Percentiles rank a stretch among this genome's conserved stretches.
Conservation (phyloP, 2,329 filamentous ascomycete genomes). For the Endoconidiophora polonica region DNA sequence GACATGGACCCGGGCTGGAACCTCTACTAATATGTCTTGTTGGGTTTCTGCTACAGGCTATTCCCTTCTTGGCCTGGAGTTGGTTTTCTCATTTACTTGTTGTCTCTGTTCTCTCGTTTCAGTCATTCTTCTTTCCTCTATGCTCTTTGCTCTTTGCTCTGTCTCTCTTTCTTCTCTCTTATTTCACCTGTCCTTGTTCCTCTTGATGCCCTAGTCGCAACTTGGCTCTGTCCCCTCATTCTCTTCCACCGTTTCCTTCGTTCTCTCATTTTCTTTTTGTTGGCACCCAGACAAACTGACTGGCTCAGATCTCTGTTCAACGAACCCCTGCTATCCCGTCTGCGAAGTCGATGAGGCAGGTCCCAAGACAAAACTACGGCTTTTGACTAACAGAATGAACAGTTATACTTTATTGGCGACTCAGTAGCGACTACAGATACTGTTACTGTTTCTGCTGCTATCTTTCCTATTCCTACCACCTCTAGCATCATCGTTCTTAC, state of each 20-base stretch:
- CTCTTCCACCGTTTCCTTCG: neutral
- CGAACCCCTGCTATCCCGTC: no score
- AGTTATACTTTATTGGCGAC: no score
- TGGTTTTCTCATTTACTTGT: neutral
- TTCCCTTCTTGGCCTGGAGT: neutral
- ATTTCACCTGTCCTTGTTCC: neutral
- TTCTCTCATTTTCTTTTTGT: neutral
- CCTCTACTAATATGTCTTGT: conserved; percentile 1
- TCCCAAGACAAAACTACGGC: no score
- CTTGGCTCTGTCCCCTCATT: neutral
- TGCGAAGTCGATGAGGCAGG: no score
- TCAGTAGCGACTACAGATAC: no score
- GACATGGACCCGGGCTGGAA: conserved; percentile 6
- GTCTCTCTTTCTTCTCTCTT: neutral
- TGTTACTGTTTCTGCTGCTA: no score
- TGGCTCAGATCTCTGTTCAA: neutral
- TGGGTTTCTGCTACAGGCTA: neutral
- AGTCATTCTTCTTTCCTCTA: neutral
- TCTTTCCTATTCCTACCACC: no score
- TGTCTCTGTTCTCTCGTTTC: neutral
- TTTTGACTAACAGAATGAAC: no score
- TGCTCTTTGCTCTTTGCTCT: neutral
- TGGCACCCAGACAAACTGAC: neutral
- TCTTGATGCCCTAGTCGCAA: neutral
- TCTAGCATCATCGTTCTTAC: no score